Percentiles rank a stretch among this genome's conserved stretches.
Evolutionary conservation across 176 grass and related monocot species (phyloP).

Genomic region (Musa troglodytarum): DNA sequence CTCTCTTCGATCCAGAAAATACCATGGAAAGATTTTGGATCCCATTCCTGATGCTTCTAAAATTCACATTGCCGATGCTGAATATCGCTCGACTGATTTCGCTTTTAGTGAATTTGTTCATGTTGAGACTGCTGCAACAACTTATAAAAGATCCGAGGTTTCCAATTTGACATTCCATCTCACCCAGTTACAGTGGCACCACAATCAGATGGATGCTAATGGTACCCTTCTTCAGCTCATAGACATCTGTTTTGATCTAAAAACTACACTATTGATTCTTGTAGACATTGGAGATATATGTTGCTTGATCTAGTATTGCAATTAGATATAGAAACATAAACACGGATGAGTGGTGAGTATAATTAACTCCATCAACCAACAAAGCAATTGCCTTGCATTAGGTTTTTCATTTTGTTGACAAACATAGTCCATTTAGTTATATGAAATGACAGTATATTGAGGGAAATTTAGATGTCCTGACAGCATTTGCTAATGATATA

Average conservation of each 20-base stretch:
- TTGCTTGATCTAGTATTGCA: neutral
- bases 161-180: constrained; percentile 62
- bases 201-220: constrained; percentile 51
- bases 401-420: too few species aligned
- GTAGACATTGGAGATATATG: neutral
- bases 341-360: neutral
- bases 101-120: constrained; percentile 60
- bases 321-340: neutral
- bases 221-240: constrained; percentile 31
- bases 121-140: constrained; percentile 40
- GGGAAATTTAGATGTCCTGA: neutral
- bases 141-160: constrained; percentile 38
- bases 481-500: too few species aligned
- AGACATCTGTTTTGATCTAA: neutral
- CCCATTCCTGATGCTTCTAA: constrained; percentile 38
- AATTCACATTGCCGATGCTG: constrained; percentile 19
- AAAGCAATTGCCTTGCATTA: neutral
- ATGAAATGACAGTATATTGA: neutral
- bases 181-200: constrained; percentile 81
- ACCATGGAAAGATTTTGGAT: constrained; percentile 7
- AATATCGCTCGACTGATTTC: constrained; percentile 42
- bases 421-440: too few species aligned
- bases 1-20: constrained; percentile 28
- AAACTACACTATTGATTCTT: neutral
- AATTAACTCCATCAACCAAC: neutral